These are phyloP conservation scores for Lipomyces lipofer DNA, from an alignment of 805 yeast species.

Conservation along the genomic window DNA sequence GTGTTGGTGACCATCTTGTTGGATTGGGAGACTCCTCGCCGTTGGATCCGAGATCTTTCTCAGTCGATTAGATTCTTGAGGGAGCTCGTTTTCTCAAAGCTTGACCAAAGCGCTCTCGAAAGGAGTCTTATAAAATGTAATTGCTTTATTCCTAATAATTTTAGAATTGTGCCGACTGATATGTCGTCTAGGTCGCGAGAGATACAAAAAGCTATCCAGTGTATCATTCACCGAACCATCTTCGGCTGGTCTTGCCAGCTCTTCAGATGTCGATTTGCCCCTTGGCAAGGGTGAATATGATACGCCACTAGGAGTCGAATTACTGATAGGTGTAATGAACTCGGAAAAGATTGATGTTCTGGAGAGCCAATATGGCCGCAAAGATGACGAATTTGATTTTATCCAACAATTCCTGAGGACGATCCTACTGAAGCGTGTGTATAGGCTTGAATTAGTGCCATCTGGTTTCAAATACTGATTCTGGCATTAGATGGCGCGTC, in stretches of 20 bases:
- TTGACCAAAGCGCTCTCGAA: conserved; percentile 19
- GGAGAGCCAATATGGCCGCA: conserved; percentile 30
- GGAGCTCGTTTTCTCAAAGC: conserved; percentile 4
- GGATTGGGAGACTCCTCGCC: conserved; percentile 27
- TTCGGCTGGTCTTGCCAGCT: conserved; percentile 12
- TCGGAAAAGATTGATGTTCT: conserved; percentile 29
- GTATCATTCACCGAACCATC: conserved; percentile 17
- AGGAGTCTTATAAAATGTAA: conserved; percentile 26
- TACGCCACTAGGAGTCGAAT: conserved; percentile 35
- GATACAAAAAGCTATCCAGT: conserved; percentile 27
- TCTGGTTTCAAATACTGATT: background rate
- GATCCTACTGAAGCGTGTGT: conserved; percentile 32
- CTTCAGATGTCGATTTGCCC: conserved; percentile 32
- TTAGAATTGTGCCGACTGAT: background rate
- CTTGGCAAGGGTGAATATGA: conserved; percentile 38
- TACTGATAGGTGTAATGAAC: conserved; percentile 33
- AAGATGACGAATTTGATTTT: conserved; percentile 35
- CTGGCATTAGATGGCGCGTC: conserved; percentile 16
- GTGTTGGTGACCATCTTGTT: conserved; percentile 17
- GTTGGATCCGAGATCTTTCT: conserved; percentile 27
- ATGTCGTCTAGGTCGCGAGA: conserved; percentile 25
- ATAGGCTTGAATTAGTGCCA: background rate
- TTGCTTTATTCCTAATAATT: background rate
- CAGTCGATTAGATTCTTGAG: conserved; percentile 14
- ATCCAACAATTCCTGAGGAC: conserved; percentile 38